A percentile compares a stretch with the other conserved stretches of the same genome.
Conservation (phyloP, 371 early-diverging fungal genomes). For the Parasitella parasitica region DNA sequence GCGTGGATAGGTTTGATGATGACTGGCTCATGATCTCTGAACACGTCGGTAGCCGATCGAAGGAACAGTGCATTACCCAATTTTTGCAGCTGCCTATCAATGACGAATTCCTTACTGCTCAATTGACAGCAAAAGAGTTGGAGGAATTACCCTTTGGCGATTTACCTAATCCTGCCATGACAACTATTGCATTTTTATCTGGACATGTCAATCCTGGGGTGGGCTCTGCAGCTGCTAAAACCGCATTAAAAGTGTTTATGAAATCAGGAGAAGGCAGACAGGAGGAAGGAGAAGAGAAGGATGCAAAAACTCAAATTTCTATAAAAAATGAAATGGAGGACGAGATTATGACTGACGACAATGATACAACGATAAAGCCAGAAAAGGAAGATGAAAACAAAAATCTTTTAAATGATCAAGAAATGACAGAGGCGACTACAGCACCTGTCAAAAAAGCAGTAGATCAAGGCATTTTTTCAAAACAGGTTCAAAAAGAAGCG, state of each 20-base stretch:
- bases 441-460: background rate
- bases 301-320: background rate
- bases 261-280: constrained; percentile 17
- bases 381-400: background rate
- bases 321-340: background rate
- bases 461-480: constrained; percentile 22
- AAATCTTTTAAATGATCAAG: background rate
- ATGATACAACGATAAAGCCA: background rate
- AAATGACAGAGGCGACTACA: background rate
- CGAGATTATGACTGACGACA: background rate
- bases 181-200: constrained; percentile 42
- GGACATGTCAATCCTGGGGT: constrained; percentile 50
- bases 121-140: constrained; percentile 25
- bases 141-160: constrained; percentile 42
- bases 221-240: constrained; percentile 47
- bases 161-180: constrained; percentile 47
- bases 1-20: constrained; percentile 93
- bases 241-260: constrained; percentile 33
- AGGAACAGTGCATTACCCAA: constrained; percentile 94
- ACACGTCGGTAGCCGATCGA: constrained; percentile 91
- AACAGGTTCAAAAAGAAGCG: constrained; percentile 48
- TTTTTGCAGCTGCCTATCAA: constrained; percentile 96
- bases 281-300: background rate
- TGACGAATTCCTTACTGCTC: constrained; percentile 37
- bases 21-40: constrained; percentile 97